Conservation (phyloP, 1,139 yeast species). For the Pichia inconspicua region DNA sequence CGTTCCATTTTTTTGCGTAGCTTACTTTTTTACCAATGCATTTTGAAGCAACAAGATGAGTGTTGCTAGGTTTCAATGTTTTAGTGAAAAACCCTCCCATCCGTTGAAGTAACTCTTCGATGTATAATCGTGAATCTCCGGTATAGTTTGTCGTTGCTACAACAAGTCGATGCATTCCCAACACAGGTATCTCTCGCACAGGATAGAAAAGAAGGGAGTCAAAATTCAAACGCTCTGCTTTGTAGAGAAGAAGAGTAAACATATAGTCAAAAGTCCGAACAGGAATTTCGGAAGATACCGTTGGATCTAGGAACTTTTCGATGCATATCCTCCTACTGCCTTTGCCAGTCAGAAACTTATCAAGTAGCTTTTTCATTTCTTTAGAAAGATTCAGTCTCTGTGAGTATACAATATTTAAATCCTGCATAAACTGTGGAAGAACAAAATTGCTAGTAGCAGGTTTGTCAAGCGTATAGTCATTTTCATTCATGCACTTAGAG, state of each 20-base stretch:
- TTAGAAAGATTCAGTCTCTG: constrained; percentile 1
- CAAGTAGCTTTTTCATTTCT: background rate
- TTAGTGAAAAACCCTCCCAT: constrained; percentile 76
- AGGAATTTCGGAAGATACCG: background rate
- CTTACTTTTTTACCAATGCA: constrained; percentile 66
- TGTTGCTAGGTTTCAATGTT: constrained; percentile 51
- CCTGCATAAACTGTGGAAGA: background rate
- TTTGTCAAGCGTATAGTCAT: background rate
- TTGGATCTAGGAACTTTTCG: background rate
- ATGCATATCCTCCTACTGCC: background rate
- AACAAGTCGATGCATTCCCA: constrained; percentile 43
- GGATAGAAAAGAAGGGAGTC: constrained; percentile 59
- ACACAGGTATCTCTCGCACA: constrained; percentile 44
- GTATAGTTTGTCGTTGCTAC: constrained; percentile 74
- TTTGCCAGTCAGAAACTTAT: background rate
- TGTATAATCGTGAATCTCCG: constrained; percentile 73
- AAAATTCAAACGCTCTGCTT: background rate
- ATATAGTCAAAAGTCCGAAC: constrained; percentile 10
- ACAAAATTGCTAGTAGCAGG: background rate
- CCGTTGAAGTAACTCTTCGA: constrained; percentile 54
- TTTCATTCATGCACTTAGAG: constrained; percentile 21
- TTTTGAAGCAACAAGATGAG: constrained; percentile 64
- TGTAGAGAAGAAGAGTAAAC: constrained; percentile 5
- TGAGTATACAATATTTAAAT: constrained; percentile 2
- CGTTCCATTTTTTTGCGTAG: constrained; percentile 59